Evolutionary conservation across 768 basidiomycete genomes (phyloP).

Genomic region (Trametes maxima): DNA sequence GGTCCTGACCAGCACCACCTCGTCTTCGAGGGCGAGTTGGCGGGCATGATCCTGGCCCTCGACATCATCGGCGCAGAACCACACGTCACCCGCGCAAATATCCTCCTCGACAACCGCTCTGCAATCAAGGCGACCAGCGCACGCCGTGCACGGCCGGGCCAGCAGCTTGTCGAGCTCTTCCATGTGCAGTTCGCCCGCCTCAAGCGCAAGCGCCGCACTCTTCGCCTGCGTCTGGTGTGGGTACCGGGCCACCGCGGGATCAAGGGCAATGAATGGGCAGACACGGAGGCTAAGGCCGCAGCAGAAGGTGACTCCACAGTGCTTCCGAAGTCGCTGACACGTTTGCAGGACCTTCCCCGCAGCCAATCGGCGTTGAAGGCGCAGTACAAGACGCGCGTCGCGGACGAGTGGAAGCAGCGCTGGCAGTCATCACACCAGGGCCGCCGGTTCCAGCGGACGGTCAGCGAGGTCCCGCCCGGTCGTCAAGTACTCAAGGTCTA

Average conservation of each 20-base stretch:
- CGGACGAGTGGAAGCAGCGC: neutral
- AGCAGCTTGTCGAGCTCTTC: neutral
- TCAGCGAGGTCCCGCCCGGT: too few relatives aligned
- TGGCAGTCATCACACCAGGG: neutral
- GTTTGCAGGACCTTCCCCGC: neutral
- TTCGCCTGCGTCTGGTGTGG: conserved; percentile 10
- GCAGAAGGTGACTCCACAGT: conserved; percentile 9
- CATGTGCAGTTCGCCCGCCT: neutral
- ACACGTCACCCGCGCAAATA: neutral
- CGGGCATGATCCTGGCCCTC: neutral
- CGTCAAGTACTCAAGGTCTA: too few relatives aligned
- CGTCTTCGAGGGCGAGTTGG: neutral
- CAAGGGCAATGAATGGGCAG: conserved; percentile 29
- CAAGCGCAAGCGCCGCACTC: neutral
- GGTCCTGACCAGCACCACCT: neutral
- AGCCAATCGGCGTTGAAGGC: neutral
- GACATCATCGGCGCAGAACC: neutral
- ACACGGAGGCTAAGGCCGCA: conserved; percentile 29
- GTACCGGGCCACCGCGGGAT: conserved; percentile 24
- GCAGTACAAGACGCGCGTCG: neutral
- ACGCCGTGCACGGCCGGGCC: neutral
- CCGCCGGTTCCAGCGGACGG: too few relatives aligned
- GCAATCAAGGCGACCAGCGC: neutral
- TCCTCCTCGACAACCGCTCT: neutral
- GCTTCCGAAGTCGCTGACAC: neutral